Evolutionary conservation across 164 flowering plant species (phyloP).

Genomic region (Cinnamomum micranthum): DNA sequence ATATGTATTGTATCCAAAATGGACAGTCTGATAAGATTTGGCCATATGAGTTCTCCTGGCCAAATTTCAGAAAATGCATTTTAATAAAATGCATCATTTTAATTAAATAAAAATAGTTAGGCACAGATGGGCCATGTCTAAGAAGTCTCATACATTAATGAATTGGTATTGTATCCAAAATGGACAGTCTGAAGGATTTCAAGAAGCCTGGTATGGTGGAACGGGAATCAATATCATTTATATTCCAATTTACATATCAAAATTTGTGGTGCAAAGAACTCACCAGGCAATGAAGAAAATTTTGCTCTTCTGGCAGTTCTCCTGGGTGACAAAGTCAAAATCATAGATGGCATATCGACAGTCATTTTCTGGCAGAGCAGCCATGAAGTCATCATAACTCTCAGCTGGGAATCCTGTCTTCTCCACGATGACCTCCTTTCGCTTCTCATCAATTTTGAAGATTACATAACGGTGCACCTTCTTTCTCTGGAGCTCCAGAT

Average conservation of each 20-base stretch:
- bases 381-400: conserved; percentile 65
- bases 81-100: too few species aligned
- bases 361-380: conserved; percentile 66
- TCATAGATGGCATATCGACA: conserved; percentile 78
- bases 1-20: background rate
- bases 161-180: background rate
- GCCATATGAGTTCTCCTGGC: too few species aligned
- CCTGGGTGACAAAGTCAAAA: conserved; percentile 66
- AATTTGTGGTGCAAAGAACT: conserved; percentile 11
- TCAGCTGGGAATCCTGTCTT: conserved; percentile 68
- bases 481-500: conserved; percentile 61
- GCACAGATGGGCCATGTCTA: background rate
- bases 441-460: conserved; percentile 71
- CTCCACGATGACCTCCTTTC: conserved; percentile 68
- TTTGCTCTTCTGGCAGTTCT: conserved; percentile 81
- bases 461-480: conserved; percentile 65
- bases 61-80: too few species aligned
- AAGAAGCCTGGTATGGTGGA: background rate
- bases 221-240: background rate
- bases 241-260: background rate
- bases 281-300: conserved; percentile 79
- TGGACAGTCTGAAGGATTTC: background rate
- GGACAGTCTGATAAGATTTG: background rate
- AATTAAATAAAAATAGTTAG: background rate
- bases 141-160: background rate